These are phyloP conservation scores for Hymenoscyphus salicellus DNA, from an alignment of 2,329 filamentous ascomycete species.

Conservation along the genomic window DNA sequence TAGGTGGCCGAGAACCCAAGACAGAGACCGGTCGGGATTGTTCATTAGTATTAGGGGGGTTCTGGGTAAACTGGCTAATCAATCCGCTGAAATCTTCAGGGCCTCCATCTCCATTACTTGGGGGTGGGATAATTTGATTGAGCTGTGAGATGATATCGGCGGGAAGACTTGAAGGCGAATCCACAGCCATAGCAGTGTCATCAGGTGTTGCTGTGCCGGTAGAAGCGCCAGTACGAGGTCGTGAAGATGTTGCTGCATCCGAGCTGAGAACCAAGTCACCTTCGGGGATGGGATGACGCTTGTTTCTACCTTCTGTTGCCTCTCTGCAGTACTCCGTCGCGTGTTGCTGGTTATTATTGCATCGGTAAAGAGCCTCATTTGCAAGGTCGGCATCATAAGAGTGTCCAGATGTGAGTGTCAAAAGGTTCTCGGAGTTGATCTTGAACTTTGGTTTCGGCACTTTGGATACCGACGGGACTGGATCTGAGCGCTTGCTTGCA, in stretches of 20 bases:
- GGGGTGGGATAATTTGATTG: slow-evolving; percentile 15
- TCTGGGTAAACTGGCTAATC: slow-evolving; percentile 18
- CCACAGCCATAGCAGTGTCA: slow-evolving; percentile 27
- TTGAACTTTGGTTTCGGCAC: slow-evolving; percentile 47
- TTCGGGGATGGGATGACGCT: slow-evolving; percentile 65
- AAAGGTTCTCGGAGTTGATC: slow-evolving; percentile 47
- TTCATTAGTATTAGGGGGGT: not conserved
- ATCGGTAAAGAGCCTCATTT: slow-evolving; percentile 78
- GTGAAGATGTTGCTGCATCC: slow-evolving; percentile 21
- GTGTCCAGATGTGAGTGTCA: slow-evolving; percentile 38
- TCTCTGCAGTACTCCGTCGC: slow-evolving; percentile 74
- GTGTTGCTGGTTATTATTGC: slow-evolving; percentile 60
- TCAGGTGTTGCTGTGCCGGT: slow-evolving; percentile 32
- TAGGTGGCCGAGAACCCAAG: not conserved
- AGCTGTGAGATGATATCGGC: slow-evolving; percentile 23
- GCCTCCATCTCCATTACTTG: slow-evolving; percentile 9
- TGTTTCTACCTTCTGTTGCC: slow-evolving; percentile 55
- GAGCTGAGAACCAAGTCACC: slow-evolving; percentile 49
- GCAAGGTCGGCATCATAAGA: slow-evolving; percentile 60
- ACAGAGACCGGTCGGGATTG: not conserved
- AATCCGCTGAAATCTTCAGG: slow-evolving; percentile 22
- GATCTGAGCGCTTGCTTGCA: slow-evolving; percentile 61
- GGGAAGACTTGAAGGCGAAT: slow-evolving; percentile 15
- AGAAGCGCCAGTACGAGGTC: slow-evolving; percentile 32
- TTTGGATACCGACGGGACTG: slow-evolving; percentile 44